Conservation (phyloP, 257 asterid genomes). For the Primulina eburnea region DNA sequence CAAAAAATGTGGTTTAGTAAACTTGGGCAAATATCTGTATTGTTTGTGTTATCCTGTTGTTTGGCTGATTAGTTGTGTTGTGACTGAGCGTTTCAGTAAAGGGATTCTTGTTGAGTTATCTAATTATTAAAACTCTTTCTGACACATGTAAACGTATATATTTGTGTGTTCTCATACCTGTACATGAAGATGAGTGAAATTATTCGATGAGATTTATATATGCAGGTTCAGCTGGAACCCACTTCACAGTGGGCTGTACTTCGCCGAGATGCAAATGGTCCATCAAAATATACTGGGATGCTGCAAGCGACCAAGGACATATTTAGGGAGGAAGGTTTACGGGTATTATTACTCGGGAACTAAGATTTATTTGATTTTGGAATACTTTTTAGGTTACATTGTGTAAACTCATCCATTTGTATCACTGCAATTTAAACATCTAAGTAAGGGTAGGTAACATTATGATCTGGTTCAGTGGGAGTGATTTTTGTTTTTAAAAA, state of each 20-base stretch:
- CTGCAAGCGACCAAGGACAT: conserved; percentile 50
- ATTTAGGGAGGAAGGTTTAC: conserved; percentile 49
- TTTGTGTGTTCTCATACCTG: neutral
- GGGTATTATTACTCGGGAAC: conserved; percentile 41
- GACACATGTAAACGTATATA: neutral
- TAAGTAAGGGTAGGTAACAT: too few species aligned
- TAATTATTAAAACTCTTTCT: neutral
- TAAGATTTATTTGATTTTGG: conserved; percentile 1
- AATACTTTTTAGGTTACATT: too few species aligned
- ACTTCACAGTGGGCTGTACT: conserved; percentile 75
- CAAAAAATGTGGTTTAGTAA: neutral
- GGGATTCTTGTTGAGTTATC: neutral
- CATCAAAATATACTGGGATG: conserved; percentile 52
- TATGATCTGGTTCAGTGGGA: neutral
- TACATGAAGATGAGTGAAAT: conserved; percentile 6
- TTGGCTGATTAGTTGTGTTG: neutral
- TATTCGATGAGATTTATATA: conserved; percentile 14
- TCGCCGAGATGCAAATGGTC: conserved; percentile 40
- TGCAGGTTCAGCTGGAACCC: conserved; percentile 95
- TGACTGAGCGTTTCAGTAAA: too few species aligned
- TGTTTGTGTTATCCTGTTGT: neutral
- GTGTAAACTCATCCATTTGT: neutral
- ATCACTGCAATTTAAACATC: neutral
- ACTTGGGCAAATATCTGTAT: neutral
- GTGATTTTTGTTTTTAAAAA: too few species aligned